Base-by-base conservation (phyloP, 2,329 filamentous ascomycete genomes). In the Alternaria conjuncta region DNA sequence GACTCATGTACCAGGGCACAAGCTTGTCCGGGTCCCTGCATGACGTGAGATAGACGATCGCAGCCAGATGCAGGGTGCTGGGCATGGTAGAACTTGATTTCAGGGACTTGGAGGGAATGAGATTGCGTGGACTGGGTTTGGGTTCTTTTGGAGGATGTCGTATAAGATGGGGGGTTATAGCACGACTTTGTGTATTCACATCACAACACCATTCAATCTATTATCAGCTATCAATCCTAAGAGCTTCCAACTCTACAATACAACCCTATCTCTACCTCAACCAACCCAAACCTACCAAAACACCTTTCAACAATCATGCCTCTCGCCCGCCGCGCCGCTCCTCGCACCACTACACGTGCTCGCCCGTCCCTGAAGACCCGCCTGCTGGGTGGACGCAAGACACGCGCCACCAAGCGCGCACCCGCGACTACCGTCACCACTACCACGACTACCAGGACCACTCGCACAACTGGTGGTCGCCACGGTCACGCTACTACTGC, bases 321-420 rank as follows among this genome's bases (percentile, higher is more conserved):
- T 73, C 67, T 79, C 18, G 66, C 66, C 43, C 69, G 68, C 61
- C 69, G 69, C 60, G 66, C 68, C 36, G 68, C 66, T 44, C 65
- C 66, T 50, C 73, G 69, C 55, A 72, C 69, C 32, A 75, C 81
- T 47, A 53, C 49, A 18, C 49, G 49, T 25, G 75, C 80, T 44
- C 82, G 79, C 67, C 86, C 86, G 18, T 84, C 82, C 36, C 79
- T 89, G 50, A 84, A 88, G 81, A 84, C 84, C 56, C 84, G 86
- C 58, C 83, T 89, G 13, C 80, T 84, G 11, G 84, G 83, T 45
- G 76, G 76, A 51, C 79, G 75, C 2, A 74, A 77, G 54, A 79
- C 80, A 50, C 50, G 26, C 44, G 79, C 80, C 25, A 80, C 80
- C 25, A 80, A 78, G n/a, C 66, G 65, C 26, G 61, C 67, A 11